These are phyloP conservation scores for Aureobasidium zeae DNA, from an alignment of 2,329 filamentous ascomycete species.

Conservation along the genomic window DNA sequence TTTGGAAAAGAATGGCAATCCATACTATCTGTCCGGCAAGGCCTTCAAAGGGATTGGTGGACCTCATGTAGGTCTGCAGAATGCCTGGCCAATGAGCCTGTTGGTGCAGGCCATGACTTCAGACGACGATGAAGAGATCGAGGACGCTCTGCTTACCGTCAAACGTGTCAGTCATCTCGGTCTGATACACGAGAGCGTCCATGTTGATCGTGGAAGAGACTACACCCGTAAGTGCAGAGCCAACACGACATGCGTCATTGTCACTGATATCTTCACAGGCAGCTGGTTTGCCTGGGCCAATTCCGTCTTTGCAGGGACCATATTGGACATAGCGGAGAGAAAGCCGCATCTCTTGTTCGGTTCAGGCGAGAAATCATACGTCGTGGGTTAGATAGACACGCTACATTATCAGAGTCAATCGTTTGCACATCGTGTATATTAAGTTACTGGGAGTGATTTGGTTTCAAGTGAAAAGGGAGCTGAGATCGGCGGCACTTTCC, in stretches of 20 bases:
- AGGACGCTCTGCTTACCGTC: slow-evolving; percentile 61
- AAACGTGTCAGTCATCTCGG: slow-evolving; percentile 67
- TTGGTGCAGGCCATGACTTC: slow-evolving; percentile 86
- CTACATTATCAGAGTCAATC: too few species aligned
- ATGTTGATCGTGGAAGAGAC: slow-evolving; percentile 59
- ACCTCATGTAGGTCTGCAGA: slow-evolving; percentile 68
- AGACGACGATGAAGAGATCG: slow-evolving; percentile 74
- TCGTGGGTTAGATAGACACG: slow-evolving; percentile 25
- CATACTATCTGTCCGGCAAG: slow-evolving; percentile 71
- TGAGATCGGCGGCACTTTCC: too few species aligned
- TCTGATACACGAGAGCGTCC: slow-evolving; percentile 82
- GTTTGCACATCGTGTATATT: too few species aligned
- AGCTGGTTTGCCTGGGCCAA: slow-evolving; percentile 99
- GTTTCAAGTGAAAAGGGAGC: too few species aligned
- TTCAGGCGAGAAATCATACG: slow-evolving; percentile 50
- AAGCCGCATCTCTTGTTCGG: slow-evolving; percentile 85
- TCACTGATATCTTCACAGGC: slow-evolving; percentile 32
- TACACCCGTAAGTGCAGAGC: slow-evolving; percentile 59
- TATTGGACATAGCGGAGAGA: slow-evolving; percentile 77
- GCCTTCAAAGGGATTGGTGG: slow-evolving; percentile 85
- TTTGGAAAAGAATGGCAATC: slow-evolving; percentile 66
- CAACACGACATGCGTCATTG: background rate
- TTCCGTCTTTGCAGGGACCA: slow-evolving; percentile 86
- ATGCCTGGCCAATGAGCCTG: slow-evolving; percentile 96
- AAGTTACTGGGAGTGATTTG: too few species aligned